phyloP scores from a whole-genome alignment of 805 yeast genomes.

The Pichia californica region DNA sequence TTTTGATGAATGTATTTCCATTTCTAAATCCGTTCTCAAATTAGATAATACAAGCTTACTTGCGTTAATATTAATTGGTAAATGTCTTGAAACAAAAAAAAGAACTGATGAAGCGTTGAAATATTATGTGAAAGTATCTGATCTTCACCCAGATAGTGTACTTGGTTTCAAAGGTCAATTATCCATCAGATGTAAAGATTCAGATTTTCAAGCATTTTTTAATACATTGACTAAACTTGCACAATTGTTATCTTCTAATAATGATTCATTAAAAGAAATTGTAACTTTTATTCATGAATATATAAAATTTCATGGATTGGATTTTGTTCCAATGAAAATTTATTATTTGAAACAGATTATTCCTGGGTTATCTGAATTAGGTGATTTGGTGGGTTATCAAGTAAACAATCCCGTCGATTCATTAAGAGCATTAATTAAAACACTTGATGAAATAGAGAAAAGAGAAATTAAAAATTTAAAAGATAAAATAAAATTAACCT shows the following conservation, averaged over 20 bases:
- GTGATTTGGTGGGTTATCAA: constrained; percentile 43
- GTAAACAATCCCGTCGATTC: constrained; percentile 42
- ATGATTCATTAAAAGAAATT: constrained; percentile 42
- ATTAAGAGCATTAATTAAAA: constrained; percentile 37
- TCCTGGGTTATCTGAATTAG: constrained; percentile 49
- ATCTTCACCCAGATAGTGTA: constrained; percentile 42
- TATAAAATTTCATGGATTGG: constrained; percentile 25
- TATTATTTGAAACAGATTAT: constrained; percentile 42
- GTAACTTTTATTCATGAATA: constrained; percentile 42
- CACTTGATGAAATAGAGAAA: constrained; percentile 35
- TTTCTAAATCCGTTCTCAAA: constrained; percentile 34
- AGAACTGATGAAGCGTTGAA: constrained; percentile 34
- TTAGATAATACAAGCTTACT: constrained; percentile 52
- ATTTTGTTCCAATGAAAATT: constrained; percentile 30
- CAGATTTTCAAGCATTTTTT: constrained; percentile 42
- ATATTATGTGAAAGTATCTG: constrained; percentile 44
- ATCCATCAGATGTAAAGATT: constrained; percentile 34
- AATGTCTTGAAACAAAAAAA: constrained; percentile 46
- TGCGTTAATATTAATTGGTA: constrained; percentile 69
- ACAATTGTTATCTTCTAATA: constrained; percentile 34
- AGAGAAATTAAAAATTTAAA: constrained; percentile 33
- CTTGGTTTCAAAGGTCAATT: constrained; percentile 81
- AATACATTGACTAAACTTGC: constrained; percentile 39
- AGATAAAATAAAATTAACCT: constrained; percentile 43
- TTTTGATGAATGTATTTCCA: constrained; percentile 7